Percentiles rank a stretch among this genome's conserved stretches.
phyloP scores from a whole-genome alignment of 2,329 filamentous ascomycete species.

The Chrysoporthe deuterocubensis region DNA sequence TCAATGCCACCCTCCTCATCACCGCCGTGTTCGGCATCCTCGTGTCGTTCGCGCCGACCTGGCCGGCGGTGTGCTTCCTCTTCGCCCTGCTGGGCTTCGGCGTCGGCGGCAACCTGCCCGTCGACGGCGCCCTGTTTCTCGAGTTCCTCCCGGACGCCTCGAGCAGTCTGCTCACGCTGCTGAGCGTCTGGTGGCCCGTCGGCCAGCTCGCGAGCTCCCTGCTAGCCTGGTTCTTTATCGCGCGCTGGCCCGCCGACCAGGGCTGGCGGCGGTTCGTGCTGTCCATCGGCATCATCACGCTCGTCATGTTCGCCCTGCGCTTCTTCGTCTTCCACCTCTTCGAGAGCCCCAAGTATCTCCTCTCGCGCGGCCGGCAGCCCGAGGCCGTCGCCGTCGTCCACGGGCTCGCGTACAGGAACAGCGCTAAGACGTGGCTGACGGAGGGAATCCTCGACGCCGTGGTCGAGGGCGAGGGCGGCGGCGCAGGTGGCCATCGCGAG shows the following conservation, averaged over 20 bases:
- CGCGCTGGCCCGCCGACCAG: slow-evolving; percentile 64
- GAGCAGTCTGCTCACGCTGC: slow-evolving; percentile 73
- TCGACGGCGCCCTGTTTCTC: slow-evolving; percentile 80
- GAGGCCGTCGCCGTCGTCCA: slow-evolving; percentile 83
- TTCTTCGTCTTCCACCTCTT: slow-evolving; percentile 82
- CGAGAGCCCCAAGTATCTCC: slow-evolving; percentile 83
- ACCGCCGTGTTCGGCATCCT: slow-evolving; percentile 75
- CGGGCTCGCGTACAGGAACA: slow-evolving; percentile 75
- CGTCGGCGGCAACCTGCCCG: slow-evolving; percentile 76
- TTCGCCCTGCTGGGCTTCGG: slow-evolving; percentile 68
- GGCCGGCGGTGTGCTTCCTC: slow-evolving; percentile 65
- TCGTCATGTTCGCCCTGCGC: slow-evolving; percentile 77
- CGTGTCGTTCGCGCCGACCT: slow-evolving; percentile 69
- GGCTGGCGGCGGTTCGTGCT: slow-evolving; percentile 79
- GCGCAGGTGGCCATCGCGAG: not conserved
- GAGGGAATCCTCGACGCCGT: slow-evolving; percentile 67
- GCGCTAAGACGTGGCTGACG: slow-evolving; percentile 74
- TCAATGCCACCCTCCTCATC: slow-evolving; percentile 79
- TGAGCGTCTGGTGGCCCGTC: slow-evolving; percentile 88
- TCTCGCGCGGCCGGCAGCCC: slow-evolving; percentile 74
- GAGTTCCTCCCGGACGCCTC: slow-evolving; percentile 80
- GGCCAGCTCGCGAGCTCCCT: slow-evolving; percentile 76
- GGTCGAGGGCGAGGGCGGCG: slow-evolving; percentile 35
- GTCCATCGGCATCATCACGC: slow-evolving; percentile 72
- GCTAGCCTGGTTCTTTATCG: slow-evolving; percentile 77